Conservation (phyloP, 345 rosid genomes). For the Pistacia vera region DNA sequence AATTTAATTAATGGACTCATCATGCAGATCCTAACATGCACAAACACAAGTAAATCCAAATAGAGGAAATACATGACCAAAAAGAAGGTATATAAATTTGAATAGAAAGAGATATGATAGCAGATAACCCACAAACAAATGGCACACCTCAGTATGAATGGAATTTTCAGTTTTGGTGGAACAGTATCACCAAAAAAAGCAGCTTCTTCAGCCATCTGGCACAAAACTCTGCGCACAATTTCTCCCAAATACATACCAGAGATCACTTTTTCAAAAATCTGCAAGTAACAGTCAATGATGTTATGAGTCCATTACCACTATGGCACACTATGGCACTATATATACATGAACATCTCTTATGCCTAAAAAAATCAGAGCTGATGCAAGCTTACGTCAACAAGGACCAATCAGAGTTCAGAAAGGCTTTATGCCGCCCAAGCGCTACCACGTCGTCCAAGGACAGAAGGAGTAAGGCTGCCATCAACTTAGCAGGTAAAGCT, state of each 20-base stretch:
- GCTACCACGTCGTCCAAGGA: too few relatives aligned
- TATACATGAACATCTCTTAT: neutral
- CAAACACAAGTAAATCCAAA: neutral
- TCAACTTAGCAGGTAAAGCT: too few relatives aligned
- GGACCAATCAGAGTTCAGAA: too few relatives aligned
- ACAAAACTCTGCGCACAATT: constrained; percentile 59
- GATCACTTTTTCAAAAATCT: constrained; percentile 69
- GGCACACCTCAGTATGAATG: constrained; percentile 62
- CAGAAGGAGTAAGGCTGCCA: too few relatives aligned
- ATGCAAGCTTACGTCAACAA: too few relatives aligned
- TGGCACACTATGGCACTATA: too few relatives aligned
- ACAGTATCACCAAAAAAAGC: constrained; percentile 64
- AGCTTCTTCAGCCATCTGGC: constrained; percentile 72
- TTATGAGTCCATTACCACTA: constrained; percentile 3
- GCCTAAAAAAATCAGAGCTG: too few relatives aligned
- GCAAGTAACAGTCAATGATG: constrained; percentile 22
- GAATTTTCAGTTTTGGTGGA: constrained; percentile 63
- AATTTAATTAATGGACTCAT: neutral
- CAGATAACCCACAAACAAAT: neutral
- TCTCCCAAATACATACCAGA: constrained; percentile 93
- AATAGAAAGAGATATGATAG: neutral
- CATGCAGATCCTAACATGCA: neutral
- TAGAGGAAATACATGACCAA: neutral
- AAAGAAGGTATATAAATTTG: neutral
- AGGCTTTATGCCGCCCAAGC: too few relatives aligned